phyloP scores from a whole-genome alignment of 345 rosid genomes.

The Salix suchowensis region DNA sequence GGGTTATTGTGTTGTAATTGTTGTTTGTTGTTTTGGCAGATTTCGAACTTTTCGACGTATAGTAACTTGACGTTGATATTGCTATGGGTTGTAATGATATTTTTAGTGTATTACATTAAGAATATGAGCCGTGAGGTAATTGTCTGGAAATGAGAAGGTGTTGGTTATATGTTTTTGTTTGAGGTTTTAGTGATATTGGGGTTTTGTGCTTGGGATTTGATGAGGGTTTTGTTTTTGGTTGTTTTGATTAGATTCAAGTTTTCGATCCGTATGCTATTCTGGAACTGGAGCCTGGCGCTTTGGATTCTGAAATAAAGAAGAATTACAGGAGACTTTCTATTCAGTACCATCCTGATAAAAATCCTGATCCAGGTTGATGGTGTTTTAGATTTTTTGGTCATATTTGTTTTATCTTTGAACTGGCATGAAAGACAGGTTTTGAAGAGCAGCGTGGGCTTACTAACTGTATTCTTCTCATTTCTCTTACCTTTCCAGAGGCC shows the following conservation, averaged over 20 bases:
- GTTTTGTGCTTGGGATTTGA: neutral
- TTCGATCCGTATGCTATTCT: slow-evolving; percentile 90
- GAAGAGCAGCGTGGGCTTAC: slow-evolving; percentile 3
- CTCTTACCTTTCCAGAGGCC: slow-evolving; percentile 55
- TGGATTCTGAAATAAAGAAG: slow-evolving; percentile 84
- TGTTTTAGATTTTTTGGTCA: slow-evolving; percentile 20
- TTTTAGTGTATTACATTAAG: slow-evolving; percentile 81
- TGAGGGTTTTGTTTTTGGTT: neutral
- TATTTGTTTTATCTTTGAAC: neutral
- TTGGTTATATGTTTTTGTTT: neutral
- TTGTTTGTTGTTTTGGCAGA: slow-evolving; percentile 39
- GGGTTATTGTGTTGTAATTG: neutral
- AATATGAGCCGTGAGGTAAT: slow-evolving; percentile 80
- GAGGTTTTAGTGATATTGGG: neutral
- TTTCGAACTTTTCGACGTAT: slow-evolving; percentile 86
- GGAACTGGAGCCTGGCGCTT: slow-evolving; percentile 74
- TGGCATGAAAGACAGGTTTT: slow-evolving; percentile 6
- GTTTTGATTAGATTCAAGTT: slow-evolving; percentile 55
- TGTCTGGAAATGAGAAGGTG: slow-evolving; percentile 4
- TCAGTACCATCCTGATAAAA: slow-evolving; percentile 96
- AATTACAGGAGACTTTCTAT: slow-evolving; percentile 85
- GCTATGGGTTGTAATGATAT: slow-evolving; percentile 84
- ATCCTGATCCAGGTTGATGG: slow-evolving; percentile 93
- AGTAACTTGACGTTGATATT: slow-evolving; percentile 83
- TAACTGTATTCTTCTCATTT: slow-evolving; percentile 9